Evolutionary conservation across 2,329 filamentous ascomycete species (phyloP).

Genomic region (Trichoderma citrinoviride): DNA sequence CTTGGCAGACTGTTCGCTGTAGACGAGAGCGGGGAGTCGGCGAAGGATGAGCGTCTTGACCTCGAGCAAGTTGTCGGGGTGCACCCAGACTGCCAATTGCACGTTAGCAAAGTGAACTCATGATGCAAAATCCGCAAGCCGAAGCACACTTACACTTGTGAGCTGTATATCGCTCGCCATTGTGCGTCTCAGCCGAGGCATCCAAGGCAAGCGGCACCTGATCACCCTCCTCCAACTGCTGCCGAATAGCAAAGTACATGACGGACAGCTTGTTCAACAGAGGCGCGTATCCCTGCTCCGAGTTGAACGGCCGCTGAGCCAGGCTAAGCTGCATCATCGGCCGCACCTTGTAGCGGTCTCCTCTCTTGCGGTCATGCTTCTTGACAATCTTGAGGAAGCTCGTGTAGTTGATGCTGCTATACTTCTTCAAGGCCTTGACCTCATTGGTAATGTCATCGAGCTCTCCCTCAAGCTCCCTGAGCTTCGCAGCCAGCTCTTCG

Average conservation of each 20-base stretch:
- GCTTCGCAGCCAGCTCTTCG: conserved; percentile 48
- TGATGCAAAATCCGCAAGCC: no score
- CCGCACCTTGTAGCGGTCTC: conserved; percentile 79
- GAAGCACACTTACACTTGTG: conserved; percentile 69
- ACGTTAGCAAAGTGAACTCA: conserved; percentile 6
- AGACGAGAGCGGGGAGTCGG: conserved; percentile 85
- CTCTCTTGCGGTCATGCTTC: conserved; percentile 95
- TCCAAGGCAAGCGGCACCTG: conserved; percentile 47
- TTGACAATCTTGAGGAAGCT: conserved; percentile 98
- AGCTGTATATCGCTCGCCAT: conserved; percentile 74
- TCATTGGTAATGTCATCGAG: conserved; percentile 87
- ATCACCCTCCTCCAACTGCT: conserved; percentile 66
- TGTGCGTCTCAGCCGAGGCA: conserved; percentile 54
- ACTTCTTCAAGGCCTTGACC: conserved; percentile 90
- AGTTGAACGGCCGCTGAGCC: conserved; percentile 89
- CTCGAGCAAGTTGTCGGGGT: conserved; percentile 91
- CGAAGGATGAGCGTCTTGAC: conserved; percentile 95
- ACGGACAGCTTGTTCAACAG: conserved; percentile 86
- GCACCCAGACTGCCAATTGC: conserved; percentile 74
- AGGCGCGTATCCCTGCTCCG: conserved; percentile 82
- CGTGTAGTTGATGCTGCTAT: conserved; percentile 94
- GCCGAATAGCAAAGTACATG: conserved; percentile 92
- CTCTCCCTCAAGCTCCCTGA: conserved; percentile 73
- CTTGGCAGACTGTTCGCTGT: conserved; percentile 83
- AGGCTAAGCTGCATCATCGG: conserved; percentile 89